Conservation (phyloP, 768 basidiomycete species). For the Filobasidium wieringae region DNA sequence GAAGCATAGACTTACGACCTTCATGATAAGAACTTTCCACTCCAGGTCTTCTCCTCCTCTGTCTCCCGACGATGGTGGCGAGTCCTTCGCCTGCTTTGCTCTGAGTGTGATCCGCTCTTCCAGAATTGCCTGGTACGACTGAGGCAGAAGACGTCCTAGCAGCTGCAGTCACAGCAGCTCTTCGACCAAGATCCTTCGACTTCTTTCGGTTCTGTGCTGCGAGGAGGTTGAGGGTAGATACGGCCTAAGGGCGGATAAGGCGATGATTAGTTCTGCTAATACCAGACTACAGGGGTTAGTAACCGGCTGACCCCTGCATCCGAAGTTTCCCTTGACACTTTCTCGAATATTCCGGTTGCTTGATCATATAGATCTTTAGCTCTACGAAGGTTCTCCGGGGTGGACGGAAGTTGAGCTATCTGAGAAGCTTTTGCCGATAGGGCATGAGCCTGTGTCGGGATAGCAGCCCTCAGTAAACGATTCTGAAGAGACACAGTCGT, state of each 20-base stretch:
- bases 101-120: neutral
- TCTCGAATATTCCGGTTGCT: slow-evolving; percentile 68
- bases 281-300: neutral
- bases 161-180: slow-evolving; percentile 7
- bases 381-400: slow-evolving; percentile 48
- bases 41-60: neutral
- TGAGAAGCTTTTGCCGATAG: neutral
- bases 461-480: neutral
- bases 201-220: slow-evolving; percentile 30
- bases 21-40: too few relatives aligned
- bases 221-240: slow-evolving; percentile 26
- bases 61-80: neutral
- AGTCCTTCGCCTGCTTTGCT: neutral
- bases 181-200: slow-evolving; percentile 26
- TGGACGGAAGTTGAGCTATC: neutral
- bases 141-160: neutral
- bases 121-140: neutral
- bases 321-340: neutral
- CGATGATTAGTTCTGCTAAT: slow-evolving; percentile 52
- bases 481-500: neutral
- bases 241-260: slow-evolving; percentile 40
- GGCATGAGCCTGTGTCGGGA: neutral
- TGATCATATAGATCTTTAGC: slow-evolving; percentile 68
- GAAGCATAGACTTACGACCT: too few relatives aligned
- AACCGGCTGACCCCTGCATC: neutral